Evolutionary conservation across 495 filamentous ascomycete species (phyloP), one percentile per base, ranked within the genome.

Genomic region (Filosporella fistucella): DNA sequence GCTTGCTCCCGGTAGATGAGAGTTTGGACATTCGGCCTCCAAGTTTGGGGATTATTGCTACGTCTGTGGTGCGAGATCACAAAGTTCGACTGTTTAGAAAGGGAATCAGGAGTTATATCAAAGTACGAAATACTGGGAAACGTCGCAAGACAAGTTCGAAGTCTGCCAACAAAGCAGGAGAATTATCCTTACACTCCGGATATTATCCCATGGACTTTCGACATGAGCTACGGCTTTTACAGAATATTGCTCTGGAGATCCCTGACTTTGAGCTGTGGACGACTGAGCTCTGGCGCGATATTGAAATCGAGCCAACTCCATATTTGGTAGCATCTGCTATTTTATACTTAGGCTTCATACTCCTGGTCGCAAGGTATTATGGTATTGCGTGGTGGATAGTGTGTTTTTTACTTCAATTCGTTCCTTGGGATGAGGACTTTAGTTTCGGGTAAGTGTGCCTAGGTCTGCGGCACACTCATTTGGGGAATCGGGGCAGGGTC

Each of bases 1-100:
- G 62, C 55, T 91, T 23, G 54, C 58, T 22, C 57, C 57, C 2
- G 43, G 34, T 18, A 48, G 38, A 40, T 58, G 45, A 58, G 13
- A 22, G 18, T 21, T n/a, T n/a, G n/a, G n/a, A n/a, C n/a, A n/a
- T n/a, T n/a, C n/a, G n/a, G n/a, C n/a, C n/a, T n/a, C 10, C 22
- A 22, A 22, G 22, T 3, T 26, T 6, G 9, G 12, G 18, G 11
- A 20, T 9, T 25, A 16, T 33, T 22, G 34, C 16, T 39, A 39
- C 17, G 23, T 20, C 17, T 36, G 20, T 18, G 26, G 6, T 14
- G 17, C 16, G 25, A 20, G 22, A 14, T 17, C 18, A 39, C n/a
- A 40, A 26, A 36, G 32, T n/a, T 3, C 32, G 10, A 3, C 21
- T 51, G 20, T 4, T 47, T 7, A 49, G 40, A 20, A 48, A 29